Percentiles rank a stretch among this genome's conserved stretches.
Evolutionary conservation across 2,329 filamentous ascomycete species (phyloP).

Genomic region (Monilinia fructigena): DNA sequence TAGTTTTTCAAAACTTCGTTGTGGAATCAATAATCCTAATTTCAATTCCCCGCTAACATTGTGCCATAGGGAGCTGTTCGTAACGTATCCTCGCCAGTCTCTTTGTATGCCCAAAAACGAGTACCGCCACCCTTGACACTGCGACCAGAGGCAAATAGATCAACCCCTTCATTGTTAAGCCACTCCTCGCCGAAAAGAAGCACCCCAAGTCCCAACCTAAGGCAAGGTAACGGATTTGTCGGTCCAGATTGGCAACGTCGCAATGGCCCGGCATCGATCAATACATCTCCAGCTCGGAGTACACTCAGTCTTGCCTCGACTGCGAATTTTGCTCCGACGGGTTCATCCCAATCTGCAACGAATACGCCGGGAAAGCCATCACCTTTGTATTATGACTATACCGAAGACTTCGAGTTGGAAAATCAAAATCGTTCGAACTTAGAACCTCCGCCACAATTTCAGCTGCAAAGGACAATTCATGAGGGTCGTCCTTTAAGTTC

Average conservation of each 20-base stretch:
- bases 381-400: constrained; percentile 41
- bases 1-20: constrained; percentile 24
- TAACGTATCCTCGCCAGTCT: constrained; percentile 37
- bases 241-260: constrained; percentile 32
- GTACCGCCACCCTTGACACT: constrained; percentile 32
- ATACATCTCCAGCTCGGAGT: constrained; percentile 38
- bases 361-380: constrained; percentile 37
- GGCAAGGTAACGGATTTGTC: constrained; percentile 26
- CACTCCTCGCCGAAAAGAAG: constrained; percentile 35
- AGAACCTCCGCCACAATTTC: constrained; percentile 36
- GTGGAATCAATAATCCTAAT: neutral
- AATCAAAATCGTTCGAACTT: constrained; percentile 25
- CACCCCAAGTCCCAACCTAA: constrained; percentile 33
- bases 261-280: constrained; percentile 31
- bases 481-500: constrained; percentile 36
- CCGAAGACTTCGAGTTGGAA: constrained; percentile 40
- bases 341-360: constrained; percentile 30
- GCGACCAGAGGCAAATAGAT: constrained; percentile 36
- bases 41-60: constrained; percentile 4
- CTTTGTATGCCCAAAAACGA: constrained; percentile 37
- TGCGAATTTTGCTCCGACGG: constrained; percentile 31
- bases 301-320: constrained; percentile 39
- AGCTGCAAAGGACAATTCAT: constrained; percentile 36
- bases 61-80: constrained; percentile 29
- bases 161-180: constrained; percentile 35